Conservation (phyloP, 148 eudicot species). For the Rhododendron vialii region DNA sequence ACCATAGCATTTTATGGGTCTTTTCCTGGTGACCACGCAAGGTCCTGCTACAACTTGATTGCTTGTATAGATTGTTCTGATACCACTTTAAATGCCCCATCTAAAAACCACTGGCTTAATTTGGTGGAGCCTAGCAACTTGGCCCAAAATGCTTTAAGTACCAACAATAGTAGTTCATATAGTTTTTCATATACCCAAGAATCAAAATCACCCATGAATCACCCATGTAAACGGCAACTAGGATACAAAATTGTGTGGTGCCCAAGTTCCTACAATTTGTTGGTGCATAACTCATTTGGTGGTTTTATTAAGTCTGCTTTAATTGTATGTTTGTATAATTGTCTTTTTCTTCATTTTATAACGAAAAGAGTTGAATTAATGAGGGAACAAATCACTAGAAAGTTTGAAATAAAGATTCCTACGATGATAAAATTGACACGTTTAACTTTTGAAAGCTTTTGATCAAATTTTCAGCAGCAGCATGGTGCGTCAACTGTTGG, state of each 20-base stretch:
- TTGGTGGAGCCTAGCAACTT: not conserved
- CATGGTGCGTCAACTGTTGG: not conserved
- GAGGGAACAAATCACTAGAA: not conserved
- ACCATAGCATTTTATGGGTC: not conserved
- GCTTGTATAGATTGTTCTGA: not conserved
- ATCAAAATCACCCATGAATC: not conserved
- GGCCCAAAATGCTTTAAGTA: not conserved
- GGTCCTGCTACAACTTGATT: not conserved
- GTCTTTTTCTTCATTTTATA: not conserved
- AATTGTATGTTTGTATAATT: not conserved
- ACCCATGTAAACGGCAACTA: not conserved
- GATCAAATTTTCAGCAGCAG: not conserved
- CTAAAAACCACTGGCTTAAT: not conserved
- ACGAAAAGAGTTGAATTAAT: not conserved
- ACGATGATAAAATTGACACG: not conserved
- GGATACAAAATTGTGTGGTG: not conserved
- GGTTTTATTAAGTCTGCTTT: not conserved
- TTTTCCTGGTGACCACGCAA: not conserved
- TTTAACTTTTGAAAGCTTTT: not conserved
- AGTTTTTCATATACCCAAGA: not conserved
- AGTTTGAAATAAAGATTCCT: not conserved
- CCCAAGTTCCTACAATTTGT: not conserved
- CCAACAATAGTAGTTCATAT: not conserved
- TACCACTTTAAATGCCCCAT: not conserved
- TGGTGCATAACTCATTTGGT: not conserved